phyloP scores from a whole-genome alignment of 805 yeast species.

The Candida mattraensis region DNA sequence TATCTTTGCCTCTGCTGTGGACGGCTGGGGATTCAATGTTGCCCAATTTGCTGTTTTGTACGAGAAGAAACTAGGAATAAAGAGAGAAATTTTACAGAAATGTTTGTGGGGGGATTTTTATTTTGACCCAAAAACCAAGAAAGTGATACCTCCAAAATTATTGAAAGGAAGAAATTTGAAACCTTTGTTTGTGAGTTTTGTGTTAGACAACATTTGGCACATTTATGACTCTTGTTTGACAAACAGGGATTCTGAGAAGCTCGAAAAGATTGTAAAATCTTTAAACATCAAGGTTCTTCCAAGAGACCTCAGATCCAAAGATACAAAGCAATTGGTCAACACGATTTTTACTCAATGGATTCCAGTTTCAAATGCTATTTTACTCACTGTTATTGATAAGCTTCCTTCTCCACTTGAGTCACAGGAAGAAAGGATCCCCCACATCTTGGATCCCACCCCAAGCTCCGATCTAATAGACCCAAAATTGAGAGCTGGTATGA shows the following conservation, averaged over 20 bases:
- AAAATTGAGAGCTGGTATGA: constrained; percentile 54
- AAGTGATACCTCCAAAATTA: constrained; percentile 66
- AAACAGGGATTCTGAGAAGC: constrained; percentile 64
- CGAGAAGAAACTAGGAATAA: constrained; percentile 81
- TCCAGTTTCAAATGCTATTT: constrained; percentile 83
- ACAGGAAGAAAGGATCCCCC: constrained; percentile 69
- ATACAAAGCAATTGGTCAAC: constrained; percentile 59
- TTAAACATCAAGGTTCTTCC: constrained; percentile 68
- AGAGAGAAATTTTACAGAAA: constrained; percentile 72
- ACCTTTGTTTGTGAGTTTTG: constrained; percentile 84
- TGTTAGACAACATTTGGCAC: constrained; percentile 90
- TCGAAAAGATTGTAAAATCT: constrained; percentile 73
- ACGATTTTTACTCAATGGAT: constrained; percentile 89
- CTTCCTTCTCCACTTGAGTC: constrained; percentile 82
- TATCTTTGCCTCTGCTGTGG: constrained; percentile 85
- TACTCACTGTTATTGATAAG: constrained; percentile 80
- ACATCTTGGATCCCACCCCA: constrained; percentile 61
- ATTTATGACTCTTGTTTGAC: constrained; percentile 71
- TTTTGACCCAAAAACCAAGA: constrained; percentile 86
- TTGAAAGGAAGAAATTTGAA: constrained; percentile 60
- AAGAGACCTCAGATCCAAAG: constrained; percentile 78
- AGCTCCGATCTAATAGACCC: constrained; percentile 48
- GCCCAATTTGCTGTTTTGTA: constrained; percentile 86
- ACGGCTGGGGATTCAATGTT: constrained; percentile 97
- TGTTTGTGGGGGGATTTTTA: constrained; percentile 96